phyloP scores from a whole-genome alignment of 2,329 filamentous ascomycete species.

The Arachnomyces sp. region DNA sequence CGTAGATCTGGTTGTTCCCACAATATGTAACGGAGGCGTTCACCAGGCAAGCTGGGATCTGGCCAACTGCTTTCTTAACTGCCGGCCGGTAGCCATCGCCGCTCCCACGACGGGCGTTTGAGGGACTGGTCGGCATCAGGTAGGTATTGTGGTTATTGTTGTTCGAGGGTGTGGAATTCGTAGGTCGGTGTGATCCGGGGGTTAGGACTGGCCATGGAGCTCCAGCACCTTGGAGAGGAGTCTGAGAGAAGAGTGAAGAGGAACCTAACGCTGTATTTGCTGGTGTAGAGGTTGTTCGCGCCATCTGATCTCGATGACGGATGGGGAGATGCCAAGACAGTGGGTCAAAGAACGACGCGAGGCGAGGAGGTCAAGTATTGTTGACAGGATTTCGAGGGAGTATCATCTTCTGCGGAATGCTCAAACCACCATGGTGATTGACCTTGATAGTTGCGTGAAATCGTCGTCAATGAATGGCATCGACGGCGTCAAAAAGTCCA shows the following conservation, averaged over 20 bases:
- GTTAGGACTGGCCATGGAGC: conserved; percentile 14
- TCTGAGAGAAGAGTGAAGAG: conserved; percentile 16
- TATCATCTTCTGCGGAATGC: no score
- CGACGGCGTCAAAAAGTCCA: neutral
- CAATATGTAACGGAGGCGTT: conserved; percentile 99
- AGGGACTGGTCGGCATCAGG: conserved; percentile 80
- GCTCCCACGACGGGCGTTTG: conserved; percentile 53
- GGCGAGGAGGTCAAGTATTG: no score
- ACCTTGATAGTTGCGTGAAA: no score
- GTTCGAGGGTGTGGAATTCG: conserved; percentile 21
- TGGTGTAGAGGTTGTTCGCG: no score
- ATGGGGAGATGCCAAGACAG: neutral
- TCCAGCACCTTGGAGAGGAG: conserved; percentile 21
- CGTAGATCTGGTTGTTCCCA: conserved; percentile 93
- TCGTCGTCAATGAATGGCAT: conserved; percentile 1
- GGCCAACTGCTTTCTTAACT: conserved; percentile 67
- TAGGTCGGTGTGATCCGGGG: conserved; percentile 20
- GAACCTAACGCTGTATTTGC: conserved; percentile 4
- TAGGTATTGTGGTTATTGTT: conserved; percentile 62
- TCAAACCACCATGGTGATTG: no score
- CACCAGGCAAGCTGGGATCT: conserved; percentile 85
- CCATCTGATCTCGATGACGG: neutral
- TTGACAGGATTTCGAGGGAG: no score
- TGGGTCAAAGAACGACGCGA: neutral
- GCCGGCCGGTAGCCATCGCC: conserved; percentile 74